These are phyloP conservation scores for Escallonia herrerae DNA, from an alignment of 129 eudicot species.

Conservation along the genomic window DNA sequence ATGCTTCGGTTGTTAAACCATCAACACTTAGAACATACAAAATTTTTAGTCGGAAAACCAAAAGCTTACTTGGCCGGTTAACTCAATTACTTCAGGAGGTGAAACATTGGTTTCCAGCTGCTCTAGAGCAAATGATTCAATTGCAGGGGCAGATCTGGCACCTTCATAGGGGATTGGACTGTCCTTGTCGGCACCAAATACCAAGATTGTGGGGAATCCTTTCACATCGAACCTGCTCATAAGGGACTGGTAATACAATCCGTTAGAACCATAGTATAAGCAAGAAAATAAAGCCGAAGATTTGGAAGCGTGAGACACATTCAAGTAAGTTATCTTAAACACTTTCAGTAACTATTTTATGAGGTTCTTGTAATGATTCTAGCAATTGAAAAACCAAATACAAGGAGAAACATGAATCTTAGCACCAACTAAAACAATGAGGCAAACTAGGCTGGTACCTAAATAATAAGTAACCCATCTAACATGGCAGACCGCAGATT, in stretches of 20 bases:
- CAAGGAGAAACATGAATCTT: too few species aligned
- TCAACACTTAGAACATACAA: background rate
- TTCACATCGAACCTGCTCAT: slow-evolving; percentile 87
- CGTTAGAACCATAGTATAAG: slow-evolving; percentile 22
- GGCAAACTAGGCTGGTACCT: too few species aligned
- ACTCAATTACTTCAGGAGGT: slow-evolving; percentile 87
- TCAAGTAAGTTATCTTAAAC: too few species aligned
- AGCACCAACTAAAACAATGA: too few species aligned
- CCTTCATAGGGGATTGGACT: slow-evolving; percentile 76
- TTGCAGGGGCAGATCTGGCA: slow-evolving; percentile 78
- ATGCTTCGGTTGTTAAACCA: background rate
- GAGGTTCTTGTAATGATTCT: too few species aligned
- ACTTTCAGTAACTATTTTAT: too few species aligned
- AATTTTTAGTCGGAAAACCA: background rate
- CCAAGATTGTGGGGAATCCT: slow-evolving; percentile 91
- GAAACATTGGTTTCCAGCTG: slow-evolving; percentile 74
- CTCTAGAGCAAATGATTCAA: slow-evolving; percentile 79
- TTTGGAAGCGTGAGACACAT: background rate
- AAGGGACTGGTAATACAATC: slow-evolving; percentile 55
- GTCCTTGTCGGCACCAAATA: slow-evolving; percentile 95
- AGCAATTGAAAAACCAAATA: too few species aligned
- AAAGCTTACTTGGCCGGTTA: slow-evolving; percentile 62
- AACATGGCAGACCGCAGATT: too few species aligned
- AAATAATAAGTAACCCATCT: too few species aligned
- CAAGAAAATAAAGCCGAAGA: background rate